Percentiles rank a stretch among this genome's conserved stretches.
phyloP scores from a whole-genome alignment of 192 early-diverging fungal species.

The Coemansia aciculifera region DNA sequence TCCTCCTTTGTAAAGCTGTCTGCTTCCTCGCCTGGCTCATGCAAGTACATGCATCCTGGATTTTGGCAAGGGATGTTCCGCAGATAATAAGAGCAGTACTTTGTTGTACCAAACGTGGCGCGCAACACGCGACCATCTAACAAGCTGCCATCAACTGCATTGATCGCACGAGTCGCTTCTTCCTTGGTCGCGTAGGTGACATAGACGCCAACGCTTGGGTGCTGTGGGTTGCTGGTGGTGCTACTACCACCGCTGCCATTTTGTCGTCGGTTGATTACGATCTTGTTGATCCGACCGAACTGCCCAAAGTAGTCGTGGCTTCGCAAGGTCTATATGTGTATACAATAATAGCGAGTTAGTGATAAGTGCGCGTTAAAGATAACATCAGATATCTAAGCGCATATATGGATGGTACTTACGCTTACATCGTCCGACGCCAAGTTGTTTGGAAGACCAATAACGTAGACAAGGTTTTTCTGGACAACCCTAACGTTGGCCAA shows the following conservation, averaged over 20 bases:
- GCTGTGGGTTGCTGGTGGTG: constrained; percentile 26
- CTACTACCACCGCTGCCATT: constrained; percentile 12
- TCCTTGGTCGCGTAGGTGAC: constrained; percentile 90
- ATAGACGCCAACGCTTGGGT: constrained; percentile 76
- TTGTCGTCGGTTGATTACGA: constrained; percentile 87
- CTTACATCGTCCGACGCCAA: constrained; percentile 80
- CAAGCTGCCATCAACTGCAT: constrained; percentile 89
- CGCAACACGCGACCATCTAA: constrained; percentile 83
- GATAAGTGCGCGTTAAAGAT: neutral
- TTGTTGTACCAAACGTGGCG: constrained; percentile 97
- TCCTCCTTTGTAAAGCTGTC: constrained; percentile 93
- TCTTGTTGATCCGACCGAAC: constrained; percentile 92
- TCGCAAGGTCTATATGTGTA: constrained; percentile 58
- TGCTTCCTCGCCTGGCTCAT: constrained; percentile 90
- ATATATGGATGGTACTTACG: neutral
- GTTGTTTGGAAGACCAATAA: constrained; percentile 86
- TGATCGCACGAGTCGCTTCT: constrained; percentile 89
- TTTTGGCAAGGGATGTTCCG: constrained; percentile 90
- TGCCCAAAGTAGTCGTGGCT: constrained; percentile 95
- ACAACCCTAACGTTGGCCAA: constrained; percentile 91
- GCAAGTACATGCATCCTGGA: constrained; percentile 92
- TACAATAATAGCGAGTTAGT: constrained; percentile 22
- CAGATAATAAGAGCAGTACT: constrained; percentile 97
- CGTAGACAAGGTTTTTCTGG: constrained; percentile 97
- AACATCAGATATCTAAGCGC: neutral